phyloP scores from a whole-genome alignment of 2,329 filamentous ascomycete genomes.

The Xylariaceae sp. region DNA sequence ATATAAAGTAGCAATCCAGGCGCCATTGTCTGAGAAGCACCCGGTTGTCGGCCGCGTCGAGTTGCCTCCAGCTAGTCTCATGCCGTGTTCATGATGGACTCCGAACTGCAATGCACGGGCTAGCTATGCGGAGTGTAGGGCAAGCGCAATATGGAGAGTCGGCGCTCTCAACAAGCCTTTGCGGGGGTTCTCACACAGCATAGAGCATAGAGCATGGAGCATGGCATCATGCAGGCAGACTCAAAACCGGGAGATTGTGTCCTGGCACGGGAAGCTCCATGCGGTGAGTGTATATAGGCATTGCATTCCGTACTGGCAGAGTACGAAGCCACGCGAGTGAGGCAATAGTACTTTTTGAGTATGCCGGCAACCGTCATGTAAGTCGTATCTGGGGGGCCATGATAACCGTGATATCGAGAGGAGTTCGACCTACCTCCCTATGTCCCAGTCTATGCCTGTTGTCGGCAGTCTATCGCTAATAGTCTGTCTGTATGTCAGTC shows the following conservation, averaged over 20 bases:
- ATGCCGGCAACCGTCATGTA: slow-evolving; percentile 12
- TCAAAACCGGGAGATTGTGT: slow-evolving; percentile 9
- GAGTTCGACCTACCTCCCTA: neutral
- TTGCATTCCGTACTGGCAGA: neutral
- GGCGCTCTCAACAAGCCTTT: neutral
- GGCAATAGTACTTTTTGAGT: slow-evolving; percentile 9
- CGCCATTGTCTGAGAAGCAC: slow-evolving; percentile 15
- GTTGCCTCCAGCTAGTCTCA: slow-evolving; percentile 20
- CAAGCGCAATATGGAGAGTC: neutral
- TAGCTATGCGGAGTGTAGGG: slow-evolving; percentile 3
- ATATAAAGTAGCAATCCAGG: slow-evolving; percentile 9
- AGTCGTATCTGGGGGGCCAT: neutral
- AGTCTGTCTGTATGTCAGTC: neutral
- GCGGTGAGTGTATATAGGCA: neutral
- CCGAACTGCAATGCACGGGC: slow-evolving; percentile 1
- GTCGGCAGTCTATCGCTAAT: neutral
- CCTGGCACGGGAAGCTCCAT: slow-evolving; percentile 15
- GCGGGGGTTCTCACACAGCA: slow-evolving; percentile 5
- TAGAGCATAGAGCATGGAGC: slow-evolving; percentile 7
- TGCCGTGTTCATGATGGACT: slow-evolving; percentile 15
- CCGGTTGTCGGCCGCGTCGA: slow-evolving; percentile 29
- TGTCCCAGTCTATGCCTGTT: neutral
- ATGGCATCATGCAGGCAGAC: slow-evolving; percentile 8
- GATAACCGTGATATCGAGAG: neutral
- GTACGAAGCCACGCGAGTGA: slow-evolving; percentile 9